Evolutionary conservation across 106 monocot genomes (phyloP).

Genomic region (Hemerocallis citrina): DNA sequence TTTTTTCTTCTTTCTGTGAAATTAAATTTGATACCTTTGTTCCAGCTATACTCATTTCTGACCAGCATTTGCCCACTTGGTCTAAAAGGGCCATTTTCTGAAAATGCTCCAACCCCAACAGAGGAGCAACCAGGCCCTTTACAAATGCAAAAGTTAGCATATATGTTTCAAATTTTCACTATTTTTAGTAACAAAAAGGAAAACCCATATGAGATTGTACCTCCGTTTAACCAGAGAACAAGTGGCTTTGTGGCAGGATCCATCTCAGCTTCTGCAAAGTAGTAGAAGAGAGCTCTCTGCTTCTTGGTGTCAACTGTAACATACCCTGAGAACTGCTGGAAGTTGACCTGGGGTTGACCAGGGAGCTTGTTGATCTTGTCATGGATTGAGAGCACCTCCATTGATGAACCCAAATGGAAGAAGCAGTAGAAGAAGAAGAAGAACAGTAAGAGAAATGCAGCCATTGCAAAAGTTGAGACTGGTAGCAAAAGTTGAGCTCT

Average conservation of each 20-base stretch:
- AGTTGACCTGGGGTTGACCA: constrained; percentile 82
- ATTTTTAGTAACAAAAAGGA: not conserved
- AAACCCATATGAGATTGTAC: constrained; percentile 22
- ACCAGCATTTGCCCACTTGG: constrained; percentile 67
- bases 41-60: constrained; percentile 94
- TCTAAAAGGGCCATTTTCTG: constrained; percentile 97
- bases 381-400: constrained; percentile 8
- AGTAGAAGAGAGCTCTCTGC: constrained; percentile 81
- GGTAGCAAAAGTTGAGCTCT: not conserved
- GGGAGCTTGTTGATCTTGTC: constrained; percentile 74
- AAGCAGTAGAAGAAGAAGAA: constrained; percentile 12
- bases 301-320: constrained; percentile 55
- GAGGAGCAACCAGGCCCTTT: constrained; percentile 96
- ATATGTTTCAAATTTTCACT: not conserved
- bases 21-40: constrained; percentile 51
- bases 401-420: constrained; percentile 19
- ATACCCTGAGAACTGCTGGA: constrained; percentile 89
- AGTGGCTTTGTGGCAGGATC: constrained; percentile 75
- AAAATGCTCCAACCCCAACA: constrained; percentile 95
- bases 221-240: constrained; percentile 97
- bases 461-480: not conserved
- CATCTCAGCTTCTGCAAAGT: constrained; percentile 81
- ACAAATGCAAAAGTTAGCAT: not conserved
- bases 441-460: no score
- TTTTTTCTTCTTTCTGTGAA: no score